Percentiles rank a stretch among this genome's conserved stretches.
These are phyloP conservation scores for Puccinia hordei DNA, from an alignment of 1,284 basidiomycete species.

Conservation along the genomic window DNA sequence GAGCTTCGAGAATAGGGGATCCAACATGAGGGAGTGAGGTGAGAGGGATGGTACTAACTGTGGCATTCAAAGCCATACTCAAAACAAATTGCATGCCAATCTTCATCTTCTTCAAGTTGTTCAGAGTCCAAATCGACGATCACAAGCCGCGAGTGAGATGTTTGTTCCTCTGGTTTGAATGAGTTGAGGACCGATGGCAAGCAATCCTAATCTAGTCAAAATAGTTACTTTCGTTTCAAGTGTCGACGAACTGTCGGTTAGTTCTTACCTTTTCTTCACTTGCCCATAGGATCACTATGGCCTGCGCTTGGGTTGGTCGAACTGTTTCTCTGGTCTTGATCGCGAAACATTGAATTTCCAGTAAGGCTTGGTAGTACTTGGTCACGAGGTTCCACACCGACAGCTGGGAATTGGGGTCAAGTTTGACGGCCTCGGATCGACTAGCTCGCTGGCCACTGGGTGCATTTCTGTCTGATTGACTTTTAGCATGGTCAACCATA, in stretches of 20 bases:
- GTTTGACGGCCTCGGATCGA: background rate
- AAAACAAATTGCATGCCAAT: slow-evolving; percentile 5
- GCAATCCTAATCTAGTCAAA: background rate
- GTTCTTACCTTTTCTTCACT: slow-evolving; percentile 11
- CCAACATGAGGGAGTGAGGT: background rate
- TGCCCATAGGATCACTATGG: background rate
- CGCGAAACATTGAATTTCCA: background rate
- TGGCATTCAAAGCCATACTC: slow-evolving; percentile 34
- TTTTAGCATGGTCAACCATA: background rate
- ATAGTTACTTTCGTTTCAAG: background rate
- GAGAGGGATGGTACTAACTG: background rate
- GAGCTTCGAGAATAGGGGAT: background rate
- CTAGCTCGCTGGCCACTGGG: background rate
- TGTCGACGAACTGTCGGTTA: background rate
- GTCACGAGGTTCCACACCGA: background rate
- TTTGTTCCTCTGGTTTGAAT: background rate
- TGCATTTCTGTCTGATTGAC: background rate
- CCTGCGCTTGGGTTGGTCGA: background rate
- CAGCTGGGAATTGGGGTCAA: background rate
- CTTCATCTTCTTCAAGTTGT: background rate
- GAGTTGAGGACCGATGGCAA: background rate
- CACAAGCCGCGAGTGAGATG: background rate
- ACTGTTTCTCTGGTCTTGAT: background rate
- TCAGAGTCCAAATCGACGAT: background rate
- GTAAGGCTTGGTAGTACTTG: slow-evolving; percentile 14